Conservation (phyloP, 1,284 basidiomycete genomes). For the Cutaneotrichosporon cavernicola region DNA sequence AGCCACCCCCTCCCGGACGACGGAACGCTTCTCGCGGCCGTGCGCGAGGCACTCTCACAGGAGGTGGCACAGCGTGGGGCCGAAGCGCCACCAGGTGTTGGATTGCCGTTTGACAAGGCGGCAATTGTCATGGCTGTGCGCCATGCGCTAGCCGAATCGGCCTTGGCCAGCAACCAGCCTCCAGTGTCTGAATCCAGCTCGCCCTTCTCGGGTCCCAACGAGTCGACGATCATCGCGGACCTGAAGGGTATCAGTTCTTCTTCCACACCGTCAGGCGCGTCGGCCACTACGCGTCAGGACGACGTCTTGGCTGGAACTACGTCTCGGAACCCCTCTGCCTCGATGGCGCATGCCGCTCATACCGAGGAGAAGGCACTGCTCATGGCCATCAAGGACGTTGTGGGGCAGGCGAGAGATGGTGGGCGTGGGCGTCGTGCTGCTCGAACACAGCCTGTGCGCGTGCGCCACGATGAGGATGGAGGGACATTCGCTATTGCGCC, state of each 20-base stretch:
- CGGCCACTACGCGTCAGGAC: no score
- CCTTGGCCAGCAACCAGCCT: not conserved
- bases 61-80: not conserved
- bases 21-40: not conserved
- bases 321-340: no score
- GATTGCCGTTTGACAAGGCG: not conserved
- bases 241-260: not conserved
- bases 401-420: not conserved
- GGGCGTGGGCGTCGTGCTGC: not conserved
- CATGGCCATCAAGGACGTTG: constrained; percentile 3
- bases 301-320: not conserved
- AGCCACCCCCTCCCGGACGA: not conserved
- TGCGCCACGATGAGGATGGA: not conserved
- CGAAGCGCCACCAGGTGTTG: no score
- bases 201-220: not conserved
- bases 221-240: not conserved
- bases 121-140: not conserved
- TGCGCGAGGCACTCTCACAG: not conserved
- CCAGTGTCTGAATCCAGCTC: not conserved
- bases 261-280: no score
- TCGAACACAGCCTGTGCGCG: not conserved
- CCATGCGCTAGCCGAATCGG: not conserved
- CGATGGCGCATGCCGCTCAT: no score
- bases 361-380: not conserved
- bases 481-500: not conserved